phyloP scores from a whole-genome alignment of 2,329 filamentous ascomycete genomes.

The Nigrospora oryzae region DNA sequence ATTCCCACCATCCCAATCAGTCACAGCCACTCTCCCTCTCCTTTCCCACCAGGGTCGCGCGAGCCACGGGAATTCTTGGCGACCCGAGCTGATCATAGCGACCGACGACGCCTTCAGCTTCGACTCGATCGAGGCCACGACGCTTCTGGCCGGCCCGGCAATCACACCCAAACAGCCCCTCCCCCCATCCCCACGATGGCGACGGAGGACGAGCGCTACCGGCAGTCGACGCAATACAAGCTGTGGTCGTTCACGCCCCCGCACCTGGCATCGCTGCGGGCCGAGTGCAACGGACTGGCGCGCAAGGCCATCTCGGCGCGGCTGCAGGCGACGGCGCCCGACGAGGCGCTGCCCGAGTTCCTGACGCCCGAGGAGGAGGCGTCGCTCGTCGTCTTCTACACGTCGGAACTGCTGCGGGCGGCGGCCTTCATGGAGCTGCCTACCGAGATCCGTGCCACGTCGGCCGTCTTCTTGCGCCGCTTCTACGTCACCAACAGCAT shows the following conservation, averaged over 20 bases:
- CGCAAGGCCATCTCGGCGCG: conserved; percentile 48
- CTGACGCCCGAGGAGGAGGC: conserved; percentile 78
- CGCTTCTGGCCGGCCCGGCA: no score
- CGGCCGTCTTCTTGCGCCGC: conserved; percentile 80
- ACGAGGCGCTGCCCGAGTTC: conserved; percentile 59
- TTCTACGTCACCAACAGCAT: conserved; percentile 95
- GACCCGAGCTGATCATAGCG: no score
- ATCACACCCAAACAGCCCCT: no score
- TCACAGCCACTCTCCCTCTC: no score
- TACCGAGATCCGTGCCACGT: conserved; percentile 57
- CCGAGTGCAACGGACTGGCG: conserved; percentile 72
- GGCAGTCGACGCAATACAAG: conserved; percentile 80
- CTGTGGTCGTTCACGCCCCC: conserved; percentile 85
- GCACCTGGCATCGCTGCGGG: conserved; percentile 62
- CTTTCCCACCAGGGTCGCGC: no score
- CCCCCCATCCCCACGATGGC: conserved; percentile 39
- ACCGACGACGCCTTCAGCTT: no score
- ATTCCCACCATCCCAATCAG: no score
- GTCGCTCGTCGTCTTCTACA: conserved; percentile 72
- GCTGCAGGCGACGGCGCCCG: conserved; percentile 42
- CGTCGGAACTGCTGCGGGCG: conserved; percentile 47
- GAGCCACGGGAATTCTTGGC: no score
- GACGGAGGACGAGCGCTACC: conserved; percentile 85
- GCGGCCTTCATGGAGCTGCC: conserved; percentile 43
- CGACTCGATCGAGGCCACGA: no score